Base-by-base conservation (phyloP, 1,139 yeast species). In the Meyerozyma guilliermondii region DNA sequence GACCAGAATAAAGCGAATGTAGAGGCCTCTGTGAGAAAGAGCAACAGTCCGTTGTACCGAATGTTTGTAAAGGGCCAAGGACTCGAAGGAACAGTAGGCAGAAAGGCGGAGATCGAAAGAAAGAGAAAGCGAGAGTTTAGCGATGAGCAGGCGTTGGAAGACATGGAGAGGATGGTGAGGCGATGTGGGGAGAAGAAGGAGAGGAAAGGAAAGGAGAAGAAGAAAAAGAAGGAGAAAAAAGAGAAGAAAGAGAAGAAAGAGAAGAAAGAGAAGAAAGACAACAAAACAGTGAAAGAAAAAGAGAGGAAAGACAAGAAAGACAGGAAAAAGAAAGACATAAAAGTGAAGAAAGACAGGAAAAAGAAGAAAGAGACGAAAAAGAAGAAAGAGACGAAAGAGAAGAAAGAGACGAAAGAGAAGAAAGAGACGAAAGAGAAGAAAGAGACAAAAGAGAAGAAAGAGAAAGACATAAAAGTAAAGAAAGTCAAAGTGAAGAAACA, bases 61-160 rank as follows among this genome's bases (percentile, higher is more conserved):
- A 78, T 80, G 82, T 92, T 92, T 68, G 94, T 89, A 1, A 76
- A 78, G 52, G 98, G 98, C 0, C 91, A 85, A 49, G 86, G 92
- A 1, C 63, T 92, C 42, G 76, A 77, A 39, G 98, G 97, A 2
- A 87, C 96, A 0, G 79, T 83, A 17, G 80, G 77, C 7, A 65
- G 63, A 47, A 60, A 55, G 0, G 58, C 59, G 11, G 53, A 54
- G 41, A 50, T 50, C 20, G 52, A 57, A 23, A 53, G 41, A 38
- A 54, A 9, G 33, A 13, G 50, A 43, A 44, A 42, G 39, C 41
- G 42, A 10, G 41, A 44, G 35, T 39, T 48, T n/a, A 56, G 52
- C 34, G 46, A 50, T 3, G 44, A 43, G 13, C 48, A 50, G 43
- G 52, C 46, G 38, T 41, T 51, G 41, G 48, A 45, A 31, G 52